These are phyloP conservation scores for Pistacia integerrima DNA, from an alignment of 345 rosid species.

Conservation along the genomic window DNA sequence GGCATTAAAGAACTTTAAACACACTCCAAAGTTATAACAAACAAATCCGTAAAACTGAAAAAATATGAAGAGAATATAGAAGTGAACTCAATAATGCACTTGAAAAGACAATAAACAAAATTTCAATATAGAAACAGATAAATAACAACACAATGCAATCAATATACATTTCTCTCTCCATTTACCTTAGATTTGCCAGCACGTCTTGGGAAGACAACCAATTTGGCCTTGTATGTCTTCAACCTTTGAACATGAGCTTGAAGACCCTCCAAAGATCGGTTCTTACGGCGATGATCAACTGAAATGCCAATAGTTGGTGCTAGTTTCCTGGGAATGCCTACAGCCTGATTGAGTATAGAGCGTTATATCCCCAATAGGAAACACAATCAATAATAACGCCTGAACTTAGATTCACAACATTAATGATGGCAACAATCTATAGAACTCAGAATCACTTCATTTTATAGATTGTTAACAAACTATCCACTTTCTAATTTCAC, in stretches of 20 bases:
- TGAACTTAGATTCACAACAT: neutral
- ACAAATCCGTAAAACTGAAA: no score
- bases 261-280: constrained; percentile 73
- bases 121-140: neutral
- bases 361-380: neutral
- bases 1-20: no score
- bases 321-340: constrained; percentile 79
- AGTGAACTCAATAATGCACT: no score
- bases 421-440: neutral
- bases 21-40: no score
- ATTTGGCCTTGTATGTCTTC: constrained; percentile 86
- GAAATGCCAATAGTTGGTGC: constrained; percentile 80
- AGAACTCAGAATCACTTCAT: no score
- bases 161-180: neutral
- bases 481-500: no score
- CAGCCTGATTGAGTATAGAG: constrained; percentile 42
- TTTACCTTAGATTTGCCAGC: constrained; percentile 66
- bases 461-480: no score
- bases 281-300: constrained; percentile 80
- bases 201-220: constrained; percentile 81
- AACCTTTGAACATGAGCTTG: constrained; percentile 82
- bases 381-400: neutral
- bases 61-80: no score
- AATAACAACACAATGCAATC: neutral
- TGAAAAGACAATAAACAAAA: neutral